These are phyloP conservation scores for Daldinia decipiens DNA, from an alignment of 495 filamentous ascomycete species.

Conservation along the genomic window DNA sequence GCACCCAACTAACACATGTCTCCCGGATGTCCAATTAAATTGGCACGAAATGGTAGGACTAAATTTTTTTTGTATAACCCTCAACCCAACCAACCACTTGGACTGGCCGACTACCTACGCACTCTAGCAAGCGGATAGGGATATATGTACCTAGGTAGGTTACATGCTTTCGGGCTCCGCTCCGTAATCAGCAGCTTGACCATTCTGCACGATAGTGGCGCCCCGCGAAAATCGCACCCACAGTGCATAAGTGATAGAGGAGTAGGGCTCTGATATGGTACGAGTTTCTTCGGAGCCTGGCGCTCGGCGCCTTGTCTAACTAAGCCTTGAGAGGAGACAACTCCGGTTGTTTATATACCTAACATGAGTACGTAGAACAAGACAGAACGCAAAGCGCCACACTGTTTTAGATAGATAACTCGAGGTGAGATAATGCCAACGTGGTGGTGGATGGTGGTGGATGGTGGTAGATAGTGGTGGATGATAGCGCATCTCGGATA, in stretches of 20 bases:
- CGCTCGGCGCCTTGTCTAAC: constrained; percentile 9
- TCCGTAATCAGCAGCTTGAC: constrained; percentile 39
- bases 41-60: constrained; percentile 38
- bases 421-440: neutral
- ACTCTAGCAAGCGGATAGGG: constrained; percentile 31
- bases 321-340: constrained; percentile 4
- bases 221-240: constrained; percentile 33
- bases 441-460: no score
- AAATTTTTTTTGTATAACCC: constrained; percentile 27
- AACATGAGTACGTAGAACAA: constrained; percentile 5
- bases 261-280: neutral
- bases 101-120: constrained; percentile 28
- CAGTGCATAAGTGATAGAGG: constrained; percentile 10
- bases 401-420: constrained; percentile 6
- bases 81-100: constrained; percentile 35
- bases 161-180: constrained; percentile 27
- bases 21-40: constrained; percentile 36
- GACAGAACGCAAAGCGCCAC: constrained; percentile 4
- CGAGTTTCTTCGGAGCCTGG: constrained; percentile 10
- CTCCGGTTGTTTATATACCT: constrained; percentile 9
- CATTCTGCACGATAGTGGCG: constrained; percentile 44
- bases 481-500: constrained; percentile 1
- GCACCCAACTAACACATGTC: constrained; percentile 50
- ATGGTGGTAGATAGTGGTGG: no score
- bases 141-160: constrained; percentile 29